Conservation (phyloP, 2,329 filamentous ascomycete species). For the Fusarium sp. region DNA sequence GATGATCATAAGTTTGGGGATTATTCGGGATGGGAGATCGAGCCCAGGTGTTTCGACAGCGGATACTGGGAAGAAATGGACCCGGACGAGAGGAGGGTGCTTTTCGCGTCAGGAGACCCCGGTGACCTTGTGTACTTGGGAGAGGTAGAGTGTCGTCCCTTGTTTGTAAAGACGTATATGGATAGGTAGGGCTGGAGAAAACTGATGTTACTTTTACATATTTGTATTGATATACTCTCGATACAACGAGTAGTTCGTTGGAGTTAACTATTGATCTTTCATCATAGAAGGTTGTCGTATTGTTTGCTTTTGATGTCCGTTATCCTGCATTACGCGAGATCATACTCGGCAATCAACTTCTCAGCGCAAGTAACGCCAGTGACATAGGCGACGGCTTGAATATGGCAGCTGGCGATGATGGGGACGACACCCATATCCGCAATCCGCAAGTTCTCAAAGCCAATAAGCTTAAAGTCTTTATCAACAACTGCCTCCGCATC, state of each 20-base stretch:
- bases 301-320: neutral
- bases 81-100: neutral
- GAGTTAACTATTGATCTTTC: no score
- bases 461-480: conserved; percentile 32
- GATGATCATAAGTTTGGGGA: neutral
- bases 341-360: conserved; percentile 43
- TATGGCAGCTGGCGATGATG: conserved; percentile 61
- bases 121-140: neutral
- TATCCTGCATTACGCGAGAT: neutral
- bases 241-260: neutral
- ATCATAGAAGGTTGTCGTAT: neutral
- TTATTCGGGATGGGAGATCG: neutral
- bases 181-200: neutral
- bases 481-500: conserved; percentile 62
- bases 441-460: conserved; percentile 34
- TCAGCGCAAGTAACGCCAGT: conserved; percentile 64
- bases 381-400: conserved; percentile 65
- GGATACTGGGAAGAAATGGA: neutral
- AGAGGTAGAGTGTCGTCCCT: neutral
- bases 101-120: neutral
- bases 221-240: neutral
- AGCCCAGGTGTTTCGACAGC: neutral
- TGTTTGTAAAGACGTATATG: neutral
- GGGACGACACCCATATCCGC: conserved; percentile 41
- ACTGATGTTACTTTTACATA: neutral